Evolutionary conservation across 75 land plant species (phyloP).

Genomic region (Azolla pinnata): DNA sequence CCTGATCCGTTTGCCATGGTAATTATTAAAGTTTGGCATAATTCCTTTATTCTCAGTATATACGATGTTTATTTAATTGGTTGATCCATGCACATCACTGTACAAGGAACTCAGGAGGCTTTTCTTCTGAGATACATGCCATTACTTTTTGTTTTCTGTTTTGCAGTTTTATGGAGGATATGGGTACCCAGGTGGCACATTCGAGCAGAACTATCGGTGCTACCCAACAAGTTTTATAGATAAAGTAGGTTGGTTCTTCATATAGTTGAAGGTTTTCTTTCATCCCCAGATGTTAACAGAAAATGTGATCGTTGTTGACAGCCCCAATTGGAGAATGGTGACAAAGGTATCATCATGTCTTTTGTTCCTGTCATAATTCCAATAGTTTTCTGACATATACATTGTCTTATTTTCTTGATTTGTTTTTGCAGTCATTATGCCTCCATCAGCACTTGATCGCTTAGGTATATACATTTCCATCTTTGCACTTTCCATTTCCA

Average conservation of each 20-base stretch:
- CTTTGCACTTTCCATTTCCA: too few species aligned
- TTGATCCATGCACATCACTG: not conserved
- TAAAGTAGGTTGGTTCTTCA: slow-evolving; percentile 56
- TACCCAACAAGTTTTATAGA: slow-evolving; percentile 71
- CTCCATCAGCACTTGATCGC: slow-evolving; percentile 84
- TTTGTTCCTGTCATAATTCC: not conserved
- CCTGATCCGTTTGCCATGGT: too few species aligned
- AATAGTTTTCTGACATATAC: not conserved
- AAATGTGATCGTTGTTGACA: slow-evolving; percentile 39
- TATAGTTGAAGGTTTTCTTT: too few species aligned
- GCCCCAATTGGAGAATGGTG: slow-evolving; percentile 84
- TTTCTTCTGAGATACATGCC: not conserved
- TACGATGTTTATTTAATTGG: not conserved
- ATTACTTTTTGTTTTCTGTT: not conserved
- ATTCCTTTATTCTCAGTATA: not conserved
- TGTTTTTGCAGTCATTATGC: slow-evolving; percentile 70
- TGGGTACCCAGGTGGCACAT: slow-evolving; percentile 43
- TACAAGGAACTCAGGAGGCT: not conserved
- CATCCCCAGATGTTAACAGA: too few species aligned
- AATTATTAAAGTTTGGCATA: too few species aligned
- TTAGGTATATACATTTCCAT: slow-evolving; percentile 47
- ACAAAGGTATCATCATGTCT: slow-evolving; percentile 51
- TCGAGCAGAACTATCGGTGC: slow-evolving; percentile 76
- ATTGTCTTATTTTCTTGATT: slow-evolving; percentile 8
- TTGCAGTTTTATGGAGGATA: slow-evolving; percentile 68